Base-by-base conservation (phyloP, 495 filamentous ascomycete genomes). In the Terfezia claveryi region DNA sequence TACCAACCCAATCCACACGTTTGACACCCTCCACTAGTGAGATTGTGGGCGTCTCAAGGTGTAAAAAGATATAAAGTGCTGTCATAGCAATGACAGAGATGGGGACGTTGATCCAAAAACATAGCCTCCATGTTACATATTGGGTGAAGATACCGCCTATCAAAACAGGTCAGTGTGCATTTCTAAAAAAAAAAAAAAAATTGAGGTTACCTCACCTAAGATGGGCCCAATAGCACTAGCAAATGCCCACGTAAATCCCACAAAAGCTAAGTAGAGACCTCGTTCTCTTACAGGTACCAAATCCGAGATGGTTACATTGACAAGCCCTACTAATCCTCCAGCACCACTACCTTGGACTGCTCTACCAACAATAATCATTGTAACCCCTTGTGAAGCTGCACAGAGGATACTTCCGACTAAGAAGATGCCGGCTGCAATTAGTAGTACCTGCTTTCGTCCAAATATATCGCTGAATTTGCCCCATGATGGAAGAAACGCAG, bases 281-380 rank as follows among this genome's bases (percentile, higher is more conserved):
- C 79, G 77, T 37, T 80, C 75, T 53, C 72, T 66, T 54, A 72
- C 62, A 55, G 69, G 66, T 55, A 73, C 68, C 10, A 73, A 57
- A 69, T 94, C 87, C 10, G 78, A 77, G 54, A 94, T 87, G 58
- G 74, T 77, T 52, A 92, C 87, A 63, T 91, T 87, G 27, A 83
- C 81, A 61, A 93, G 66, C 20, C 84, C 80, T 20, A 89, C 73
- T 50, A 88, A 74, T 2, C 87, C 87, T 54, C 87, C 87, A 36
- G 82, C 84, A 5, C 86, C 87, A n/a, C 82, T 67, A 52, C 87
- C 87, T 65, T 94, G 87, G 50, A 94, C 70, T 1, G 81, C 80
- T 64, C 87, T 67, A 14, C 80, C 83, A 1, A 75, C 76, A 50
- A 94, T 74, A 54, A 93, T 72, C 77, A 87, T 85, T 36, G 74